Percentiles rank a stretch among this genome's conserved stretches.
Conservation (phyloP, 2,329 filamentous ascomycete species). For the Ophiobolus disseminans region DNA sequence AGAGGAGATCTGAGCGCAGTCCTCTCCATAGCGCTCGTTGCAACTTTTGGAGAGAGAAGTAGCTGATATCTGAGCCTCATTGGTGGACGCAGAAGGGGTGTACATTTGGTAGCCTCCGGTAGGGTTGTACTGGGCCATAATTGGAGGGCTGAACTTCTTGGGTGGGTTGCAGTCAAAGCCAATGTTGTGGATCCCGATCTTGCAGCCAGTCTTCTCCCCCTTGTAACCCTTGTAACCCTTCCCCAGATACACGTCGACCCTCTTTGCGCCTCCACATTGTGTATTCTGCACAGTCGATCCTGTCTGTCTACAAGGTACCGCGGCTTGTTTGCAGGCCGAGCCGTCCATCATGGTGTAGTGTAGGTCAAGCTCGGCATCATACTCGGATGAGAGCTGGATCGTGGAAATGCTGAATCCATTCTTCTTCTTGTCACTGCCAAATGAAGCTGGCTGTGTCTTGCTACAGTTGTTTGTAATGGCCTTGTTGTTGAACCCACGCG, state of each 20-base stretch:
- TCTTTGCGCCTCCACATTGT: constrained; percentile 90
- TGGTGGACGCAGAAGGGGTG: too few relatives aligned
- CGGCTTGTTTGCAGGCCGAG: constrained; percentile 78
- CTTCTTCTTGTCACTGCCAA: constrained; percentile 67
- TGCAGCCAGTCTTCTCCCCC: constrained; percentile 65
- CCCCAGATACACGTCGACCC: constrained; percentile 73
- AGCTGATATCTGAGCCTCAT: too few relatives aligned
- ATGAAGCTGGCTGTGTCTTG: constrained; percentile 63
- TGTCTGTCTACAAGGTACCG: constrained; percentile 51
- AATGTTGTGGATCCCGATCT: constrained; percentile 76
- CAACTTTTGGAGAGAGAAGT: too few relatives aligned
- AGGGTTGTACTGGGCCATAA: too few relatives aligned
- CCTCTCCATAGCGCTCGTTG: constrained; percentile 22
- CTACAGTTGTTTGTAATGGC: constrained; percentile 54
- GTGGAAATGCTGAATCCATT: constrained; percentile 75
- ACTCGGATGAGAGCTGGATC: constrained; percentile 75
- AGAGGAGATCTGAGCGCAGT: too few relatives aligned
- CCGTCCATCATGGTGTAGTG: constrained; percentile 87
- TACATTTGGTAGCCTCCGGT: too few relatives aligned
- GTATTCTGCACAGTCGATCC: constrained; percentile 79
- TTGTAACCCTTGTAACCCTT: constrained; percentile 47
- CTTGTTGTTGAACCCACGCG: constrained; percentile 53
- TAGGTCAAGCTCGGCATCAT: constrained; percentile 82
- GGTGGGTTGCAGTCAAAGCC: constrained; percentile 71
- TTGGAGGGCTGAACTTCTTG: constrained; percentile 30